A percentile compares a stretch with the other conserved stretches of the same genome.
These are phyloP conservation scores for Laguncularia racemosa DNA, from an alignment of 345 rosid species.

Conservation along the genomic window DNA sequence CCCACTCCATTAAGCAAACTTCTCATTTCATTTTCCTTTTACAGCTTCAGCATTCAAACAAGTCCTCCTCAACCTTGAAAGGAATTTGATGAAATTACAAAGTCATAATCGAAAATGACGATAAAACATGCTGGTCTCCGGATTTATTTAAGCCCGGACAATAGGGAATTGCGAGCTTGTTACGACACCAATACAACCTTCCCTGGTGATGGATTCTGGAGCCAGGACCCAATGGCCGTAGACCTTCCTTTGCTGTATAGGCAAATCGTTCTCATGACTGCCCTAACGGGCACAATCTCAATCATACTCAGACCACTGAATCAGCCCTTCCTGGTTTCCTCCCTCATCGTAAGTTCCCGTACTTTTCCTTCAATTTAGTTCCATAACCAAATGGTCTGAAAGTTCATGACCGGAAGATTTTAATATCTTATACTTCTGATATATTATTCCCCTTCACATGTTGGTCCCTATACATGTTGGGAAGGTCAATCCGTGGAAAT, in stretches of 20 bases:
- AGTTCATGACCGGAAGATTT: no score
- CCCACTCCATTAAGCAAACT: no score
- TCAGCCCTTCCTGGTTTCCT: constrained; percentile 22
- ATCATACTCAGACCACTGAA: constrained; percentile 21
- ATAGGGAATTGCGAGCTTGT: constrained; percentile 4
- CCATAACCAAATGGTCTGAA: no score
- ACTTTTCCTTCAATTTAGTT: not conserved
- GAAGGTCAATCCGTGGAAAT: no score
- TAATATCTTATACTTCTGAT: no score
- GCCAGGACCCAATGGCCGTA: constrained; percentile 11
- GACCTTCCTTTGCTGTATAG: constrained; percentile 17
- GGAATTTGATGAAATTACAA: no score
- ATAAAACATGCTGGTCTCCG: not conserved
- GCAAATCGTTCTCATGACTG: constrained; percentile 12
- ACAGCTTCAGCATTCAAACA: no score
- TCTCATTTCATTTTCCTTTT: no score
- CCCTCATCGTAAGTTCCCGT: constrained; percentile 20
- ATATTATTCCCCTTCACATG: no score
- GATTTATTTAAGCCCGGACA: not conserved
- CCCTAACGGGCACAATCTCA: constrained; percentile 10
- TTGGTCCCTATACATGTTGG: no score
- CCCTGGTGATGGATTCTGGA: constrained; percentile 1
- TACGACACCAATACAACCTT: not conserved
- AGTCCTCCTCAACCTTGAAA: no score
- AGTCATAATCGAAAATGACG: no score